phyloP scores from a whole-genome alignment of 495 filamentous ascomycete species.

The Talaromyces liani region DNA sequence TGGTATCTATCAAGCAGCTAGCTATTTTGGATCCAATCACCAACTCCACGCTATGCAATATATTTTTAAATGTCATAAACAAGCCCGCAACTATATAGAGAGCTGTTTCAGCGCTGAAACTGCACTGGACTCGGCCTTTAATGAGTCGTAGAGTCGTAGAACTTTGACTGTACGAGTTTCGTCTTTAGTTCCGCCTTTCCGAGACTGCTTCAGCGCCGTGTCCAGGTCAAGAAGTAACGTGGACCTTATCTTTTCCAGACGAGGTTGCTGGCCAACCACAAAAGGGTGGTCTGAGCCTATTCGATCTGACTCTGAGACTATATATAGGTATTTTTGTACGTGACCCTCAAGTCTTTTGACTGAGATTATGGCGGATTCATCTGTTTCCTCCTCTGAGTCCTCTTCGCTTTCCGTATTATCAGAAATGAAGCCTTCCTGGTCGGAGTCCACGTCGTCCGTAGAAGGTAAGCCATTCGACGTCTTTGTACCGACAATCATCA shows the following conservation, averaged over 20 bases:
- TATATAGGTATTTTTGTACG: conserved; percentile 48
- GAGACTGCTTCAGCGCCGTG: conserved; percentile 68
- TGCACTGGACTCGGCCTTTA: conserved; percentile 69
- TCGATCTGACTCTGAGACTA: conserved; percentile 42
- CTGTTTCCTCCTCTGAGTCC: conserved; percentile 35
- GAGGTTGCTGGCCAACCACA: conserved; percentile 45
- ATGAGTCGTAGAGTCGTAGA: conserved; percentile 65
- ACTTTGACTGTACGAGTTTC: conserved; percentile 57
- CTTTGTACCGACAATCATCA: conserved; percentile 44
- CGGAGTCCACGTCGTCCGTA: conserved; percentile 23
- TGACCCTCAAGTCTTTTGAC: conserved; percentile 48
- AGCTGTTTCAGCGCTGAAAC: conserved; percentile 55
- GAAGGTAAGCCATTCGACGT: background rate
- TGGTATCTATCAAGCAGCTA: conserved; percentile 7
- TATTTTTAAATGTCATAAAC: background rate
- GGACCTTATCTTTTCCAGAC: conserved; percentile 55
- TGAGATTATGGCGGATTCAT: conserved; percentile 30
- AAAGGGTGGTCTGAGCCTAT: conserved; percentile 60
- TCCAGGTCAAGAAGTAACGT: conserved; percentile 80
- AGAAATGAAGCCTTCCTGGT: conserved; percentile 31
- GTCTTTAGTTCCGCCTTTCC: conserved; percentile 42
- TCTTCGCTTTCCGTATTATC: conserved; percentile 51
- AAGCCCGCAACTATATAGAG: conserved; percentile 33
- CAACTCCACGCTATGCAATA: conserved; percentile 31
- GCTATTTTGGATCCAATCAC: background rate